These are phyloP conservation scores for Penicillium sp. DNA, from an alignment of 2,329 filamentous ascomycete species.

Conservation along the genomic window DNA sequence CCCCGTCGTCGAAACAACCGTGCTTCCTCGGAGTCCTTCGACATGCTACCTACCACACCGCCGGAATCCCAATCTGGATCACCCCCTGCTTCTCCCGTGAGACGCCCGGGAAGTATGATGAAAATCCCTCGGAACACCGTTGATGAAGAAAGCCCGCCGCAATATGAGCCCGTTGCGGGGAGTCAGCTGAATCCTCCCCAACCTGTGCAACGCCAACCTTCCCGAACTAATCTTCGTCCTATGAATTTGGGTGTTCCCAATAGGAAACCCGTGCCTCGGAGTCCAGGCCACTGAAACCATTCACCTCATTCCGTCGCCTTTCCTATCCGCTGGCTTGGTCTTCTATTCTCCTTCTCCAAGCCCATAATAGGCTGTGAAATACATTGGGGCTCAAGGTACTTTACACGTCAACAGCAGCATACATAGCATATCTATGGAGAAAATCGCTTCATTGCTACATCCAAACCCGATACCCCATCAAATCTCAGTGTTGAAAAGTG, in stretches of 20 bases:
- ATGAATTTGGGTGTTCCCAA: conserved; percentile 41
- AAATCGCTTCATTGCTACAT: background rate
- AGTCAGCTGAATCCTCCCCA: conserved; percentile 12
- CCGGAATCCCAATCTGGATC: conserved; percentile 37
- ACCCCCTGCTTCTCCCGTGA: conserved; percentile 31
- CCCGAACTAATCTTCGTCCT: conserved; percentile 26
- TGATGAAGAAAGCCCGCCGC: conserved; percentile 32
- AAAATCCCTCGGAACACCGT: conserved; percentile 29
- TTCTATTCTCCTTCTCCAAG: background rate
- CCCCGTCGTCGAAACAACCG: conserved; percentile 22
- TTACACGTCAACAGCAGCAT: background rate
- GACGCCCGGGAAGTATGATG: conserved; percentile 34
- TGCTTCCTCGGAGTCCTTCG: conserved; percentile 41
- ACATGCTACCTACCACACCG: conserved; percentile 41
- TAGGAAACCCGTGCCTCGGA: conserved; percentile 40
- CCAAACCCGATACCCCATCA: conserved; percentile 3
- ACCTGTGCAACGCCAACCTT: conserved; percentile 21
- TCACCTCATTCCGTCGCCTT: background rate
- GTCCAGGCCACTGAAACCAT: conserved; percentile 5
- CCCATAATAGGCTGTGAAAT: background rate
- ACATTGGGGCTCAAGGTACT: background rate
- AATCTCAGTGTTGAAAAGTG: background rate
- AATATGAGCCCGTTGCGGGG: conserved; percentile 32
- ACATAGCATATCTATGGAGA: background rate
- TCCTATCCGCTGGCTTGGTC: background rate